Conservation (phyloP, 306 rosid genomes). For the Vigna unguiculata region DNA sequence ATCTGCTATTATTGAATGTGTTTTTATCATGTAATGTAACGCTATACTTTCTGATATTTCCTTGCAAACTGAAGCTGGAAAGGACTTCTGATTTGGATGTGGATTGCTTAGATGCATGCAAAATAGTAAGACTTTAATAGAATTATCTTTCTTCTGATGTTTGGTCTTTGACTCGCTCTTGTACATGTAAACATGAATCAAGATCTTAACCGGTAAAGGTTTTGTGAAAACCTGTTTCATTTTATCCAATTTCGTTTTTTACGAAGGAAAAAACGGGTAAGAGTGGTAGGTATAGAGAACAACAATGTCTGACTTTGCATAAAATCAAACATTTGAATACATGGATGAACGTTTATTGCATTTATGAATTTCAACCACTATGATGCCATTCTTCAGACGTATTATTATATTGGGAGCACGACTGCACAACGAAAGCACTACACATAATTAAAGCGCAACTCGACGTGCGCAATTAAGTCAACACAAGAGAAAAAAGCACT, state of each 20-base stretch:
- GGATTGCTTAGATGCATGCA: conserved; percentile 24
- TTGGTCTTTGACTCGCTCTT: neutral
- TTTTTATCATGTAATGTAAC: conserved; percentile 26
- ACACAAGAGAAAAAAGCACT: neutral
- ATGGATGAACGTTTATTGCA: neutral
- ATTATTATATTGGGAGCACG: neutral
- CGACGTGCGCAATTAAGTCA: conserved; percentile 49
- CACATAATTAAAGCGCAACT: neutral
- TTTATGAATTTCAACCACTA: neutral
- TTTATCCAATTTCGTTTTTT: neutral
- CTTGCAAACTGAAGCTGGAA: conserved; percentile 12
- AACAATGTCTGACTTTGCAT: conserved; percentile 12
- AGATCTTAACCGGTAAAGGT: neutral
- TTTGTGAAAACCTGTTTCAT: conserved; percentile 5
- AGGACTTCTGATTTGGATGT: conserved; percentile 17
- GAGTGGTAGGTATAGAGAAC: neutral
- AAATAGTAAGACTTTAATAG: neutral
- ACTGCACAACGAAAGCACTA: neutral
- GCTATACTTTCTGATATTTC: neutral
- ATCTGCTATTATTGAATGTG: neutral
- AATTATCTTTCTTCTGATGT: conserved; percentile 11
- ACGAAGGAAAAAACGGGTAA: neutral
- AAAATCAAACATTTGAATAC: conserved; percentile 24
- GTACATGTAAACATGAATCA: neutral
- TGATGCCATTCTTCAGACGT: neutral